Evolutionary conservation across 2,329 filamentous ascomycete genomes (phyloP).

Genomic region (Zymoseptoria pseudotritici): DNA sequence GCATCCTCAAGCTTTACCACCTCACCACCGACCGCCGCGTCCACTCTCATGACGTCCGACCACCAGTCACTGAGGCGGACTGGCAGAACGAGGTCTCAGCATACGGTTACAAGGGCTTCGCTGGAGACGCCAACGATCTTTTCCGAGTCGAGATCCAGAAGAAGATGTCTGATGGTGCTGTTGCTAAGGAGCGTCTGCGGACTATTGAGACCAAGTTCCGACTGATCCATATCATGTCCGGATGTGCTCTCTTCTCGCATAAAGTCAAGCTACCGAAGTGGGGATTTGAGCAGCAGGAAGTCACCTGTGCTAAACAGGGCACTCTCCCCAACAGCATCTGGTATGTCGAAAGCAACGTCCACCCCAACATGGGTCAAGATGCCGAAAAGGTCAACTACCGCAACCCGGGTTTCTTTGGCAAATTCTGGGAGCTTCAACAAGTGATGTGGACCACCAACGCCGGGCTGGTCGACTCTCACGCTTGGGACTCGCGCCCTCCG

Average conservation of each 20-base stretch:
- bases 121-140: slow-evolving; percentile 91
- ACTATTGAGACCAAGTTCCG: slow-evolving; percentile 97
- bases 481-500: slow-evolving; percentile 91
- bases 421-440: slow-evolving; percentile 94
- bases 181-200: slow-evolving; percentile 75
- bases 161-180: slow-evolving; percentile 68
- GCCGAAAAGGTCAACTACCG: slow-evolving; percentile 95
- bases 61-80: slow-evolving; percentile 76
- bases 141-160: slow-evolving; percentile 95
- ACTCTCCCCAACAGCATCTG: slow-evolving; percentile 94
- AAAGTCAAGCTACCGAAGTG: slow-evolving; percentile 98
- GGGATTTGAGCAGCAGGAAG: slow-evolving; percentile 97
- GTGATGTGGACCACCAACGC: slow-evolving; percentile 99
- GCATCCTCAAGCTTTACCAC: slow-evolving; percentile 78
- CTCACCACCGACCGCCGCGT: slow-evolving; percentile 74
- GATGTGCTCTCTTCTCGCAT: slow-evolving; percentile 93
- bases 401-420: slow-evolving; percentile 90
- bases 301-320: slow-evolving; percentile 89
- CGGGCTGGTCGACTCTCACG: slow-evolving; percentile 89
- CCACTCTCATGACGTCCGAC: slow-evolving; percentile 90
- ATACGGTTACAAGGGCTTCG: slow-evolving; percentile 94
- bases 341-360: slow-evolving; percentile 89
- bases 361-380: slow-evolving; percentile 64
- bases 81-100: slow-evolving; percentile 55
- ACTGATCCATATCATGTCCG: slow-evolving; percentile 92